Conservation (phyloP, 176 grass and related monocot species). For the Lolium rigidum region DNA sequence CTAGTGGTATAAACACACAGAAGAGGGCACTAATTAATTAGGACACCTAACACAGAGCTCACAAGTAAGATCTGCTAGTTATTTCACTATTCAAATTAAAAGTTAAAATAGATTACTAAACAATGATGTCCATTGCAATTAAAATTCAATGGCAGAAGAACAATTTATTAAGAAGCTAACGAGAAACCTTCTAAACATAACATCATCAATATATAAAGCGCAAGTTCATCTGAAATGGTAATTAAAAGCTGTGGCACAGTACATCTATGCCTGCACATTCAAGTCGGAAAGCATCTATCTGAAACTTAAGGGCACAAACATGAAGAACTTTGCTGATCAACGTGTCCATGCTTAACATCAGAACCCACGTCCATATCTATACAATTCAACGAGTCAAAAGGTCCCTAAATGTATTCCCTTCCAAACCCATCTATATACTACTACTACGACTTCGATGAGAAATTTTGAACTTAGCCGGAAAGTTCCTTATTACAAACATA, state of each 20-base stretch:
- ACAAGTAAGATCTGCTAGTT: neutral
- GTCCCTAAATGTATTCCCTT: too few relatives aligned
- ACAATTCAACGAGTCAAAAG: conserved; percentile 11
- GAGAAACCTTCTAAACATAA: conserved; percentile 17
- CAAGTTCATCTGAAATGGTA: conserved; percentile 1
- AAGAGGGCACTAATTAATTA: neutral
- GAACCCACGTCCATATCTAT: conserved; percentile 15
- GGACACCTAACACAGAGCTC: neutral
- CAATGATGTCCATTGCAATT: neutral
- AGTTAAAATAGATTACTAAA: neutral
- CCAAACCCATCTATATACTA: neutral
- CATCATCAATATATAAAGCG: neutral
- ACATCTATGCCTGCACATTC: neutral
- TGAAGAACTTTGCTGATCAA: conserved; percentile 5
- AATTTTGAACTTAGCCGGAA: neutral
- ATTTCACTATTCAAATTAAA: conserved; percentile 16
- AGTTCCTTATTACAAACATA: neutral
- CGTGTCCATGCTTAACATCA: neutral
- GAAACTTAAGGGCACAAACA: conserved; percentile 3
- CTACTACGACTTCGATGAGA: neutral
- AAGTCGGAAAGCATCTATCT: neutral
- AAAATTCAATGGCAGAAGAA: neutral
- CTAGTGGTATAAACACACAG: neutral
- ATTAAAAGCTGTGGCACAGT: neutral
- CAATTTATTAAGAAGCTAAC: conserved; percentile 13